phyloP scores from a whole-genome alignment of 257 asterid genomes.

The Solanum gracilifrons region DNA sequence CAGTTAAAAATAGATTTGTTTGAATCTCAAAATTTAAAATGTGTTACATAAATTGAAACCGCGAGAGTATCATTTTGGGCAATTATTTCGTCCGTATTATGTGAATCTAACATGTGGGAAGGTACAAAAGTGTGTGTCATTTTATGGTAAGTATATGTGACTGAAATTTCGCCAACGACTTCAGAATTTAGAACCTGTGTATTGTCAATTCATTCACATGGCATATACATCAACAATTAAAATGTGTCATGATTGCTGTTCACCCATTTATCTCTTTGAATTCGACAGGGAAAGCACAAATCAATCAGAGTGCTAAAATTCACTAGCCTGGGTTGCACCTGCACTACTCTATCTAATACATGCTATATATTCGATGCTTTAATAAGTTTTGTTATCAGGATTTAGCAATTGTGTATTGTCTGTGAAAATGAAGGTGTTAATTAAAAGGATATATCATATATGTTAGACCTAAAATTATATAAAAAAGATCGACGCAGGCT shows the following conservation, averaged over 20 bases:
- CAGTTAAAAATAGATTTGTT: fast-evolving
- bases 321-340: neutral
- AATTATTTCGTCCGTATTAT: neutral
- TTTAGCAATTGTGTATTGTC: neutral
- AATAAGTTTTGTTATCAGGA: neutral
- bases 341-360: neutral
- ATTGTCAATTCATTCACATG: neutral
- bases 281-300: neutral
- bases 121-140: neutral
- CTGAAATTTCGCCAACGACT: too few relatives aligned
- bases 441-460: neutral
- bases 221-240: neutral
- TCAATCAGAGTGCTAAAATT: neutral
- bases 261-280: neutral
- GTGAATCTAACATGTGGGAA: neutral
- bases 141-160: neutral
- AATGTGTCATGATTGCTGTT: neutral
- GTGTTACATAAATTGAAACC: too few relatives aligned
- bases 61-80: neutral
- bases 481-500: too few relatives aligned
- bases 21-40: too few relatives aligned
- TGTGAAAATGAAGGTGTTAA: neutral
- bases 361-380: neutral
- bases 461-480: neutral
- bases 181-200: neutral